Evolutionary conservation across 495 filamentous ascomycete genomes (phyloP).

Genomic region (Cladorrhinum samala): DNA sequence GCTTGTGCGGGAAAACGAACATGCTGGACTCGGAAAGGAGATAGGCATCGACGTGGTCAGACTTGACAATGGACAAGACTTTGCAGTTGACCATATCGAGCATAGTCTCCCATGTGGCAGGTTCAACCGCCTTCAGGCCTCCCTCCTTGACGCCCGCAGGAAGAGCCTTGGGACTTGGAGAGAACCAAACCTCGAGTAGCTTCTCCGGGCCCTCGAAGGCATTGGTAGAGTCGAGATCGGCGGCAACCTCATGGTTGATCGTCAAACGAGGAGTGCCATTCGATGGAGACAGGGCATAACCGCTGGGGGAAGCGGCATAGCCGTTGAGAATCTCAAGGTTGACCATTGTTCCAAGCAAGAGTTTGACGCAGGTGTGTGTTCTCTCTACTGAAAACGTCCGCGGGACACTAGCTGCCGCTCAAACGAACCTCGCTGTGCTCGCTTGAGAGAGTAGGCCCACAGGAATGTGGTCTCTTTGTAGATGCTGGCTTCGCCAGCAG

Average conservation of each 20-base stretch:
- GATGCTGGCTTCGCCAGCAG: slow-evolving; percentile 55
- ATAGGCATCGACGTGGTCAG: slow-evolving; percentile 96
- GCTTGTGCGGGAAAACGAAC: slow-evolving; percentile 99
- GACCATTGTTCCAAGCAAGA: slow-evolving; percentile 61
- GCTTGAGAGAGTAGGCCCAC: slow-evolving; percentile 96
- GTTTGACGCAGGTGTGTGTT: slow-evolving; percentile 21
- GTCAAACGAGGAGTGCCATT: slow-evolving; percentile 79
- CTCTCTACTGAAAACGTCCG: slow-evolving; percentile 39
- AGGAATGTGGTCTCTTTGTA: slow-evolving; percentile 45
- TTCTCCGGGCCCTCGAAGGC: slow-evolving; percentile 99
- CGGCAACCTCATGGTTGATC: slow-evolving; percentile 92
- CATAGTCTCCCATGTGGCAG: slow-evolving; percentile 92
- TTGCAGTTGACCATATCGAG: slow-evolving; percentile 97
- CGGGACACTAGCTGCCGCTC: slow-evolving; percentile 67
- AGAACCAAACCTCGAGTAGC: slow-evolving; percentile 97
- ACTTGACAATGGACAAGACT: slow-evolving; percentile 88
- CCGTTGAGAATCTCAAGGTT: slow-evolving; percentile 69
- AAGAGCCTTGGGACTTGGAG: slow-evolving; percentile 66
- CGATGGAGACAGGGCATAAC: slow-evolving; percentile 75
- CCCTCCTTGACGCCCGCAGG: slow-evolving; percentile 61
- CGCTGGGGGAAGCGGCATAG: slow-evolving; percentile 68
- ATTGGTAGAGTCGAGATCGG: slow-evolving; percentile 92
- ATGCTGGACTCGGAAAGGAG: slow-evolving; percentile 98
- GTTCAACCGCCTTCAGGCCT: slow-evolving; percentile 80
- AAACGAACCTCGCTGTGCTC: slow-evolving; percentile 86